Percentiles rank a stretch among this genome's conserved stretches.
Evolutionary conservation across 2,329 filamentous ascomycete genomes (phyloP).

Genomic region (Epichloe hybrida): DNA sequence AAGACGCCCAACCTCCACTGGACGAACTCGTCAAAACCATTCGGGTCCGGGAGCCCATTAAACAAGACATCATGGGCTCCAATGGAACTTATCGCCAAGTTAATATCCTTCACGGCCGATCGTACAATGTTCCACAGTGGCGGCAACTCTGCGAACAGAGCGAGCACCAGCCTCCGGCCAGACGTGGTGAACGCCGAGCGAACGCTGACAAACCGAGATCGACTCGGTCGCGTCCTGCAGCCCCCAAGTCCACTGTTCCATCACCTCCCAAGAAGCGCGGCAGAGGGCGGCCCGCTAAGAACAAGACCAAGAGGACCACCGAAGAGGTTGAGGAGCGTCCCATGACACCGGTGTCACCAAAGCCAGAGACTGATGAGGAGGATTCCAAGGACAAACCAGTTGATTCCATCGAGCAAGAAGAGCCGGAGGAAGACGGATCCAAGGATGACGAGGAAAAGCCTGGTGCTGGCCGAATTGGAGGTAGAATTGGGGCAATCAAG

Average conservation of each 20-base stretch:
- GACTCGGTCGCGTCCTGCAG: conserved; percentile 25
- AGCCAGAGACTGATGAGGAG: conserved; percentile 21
- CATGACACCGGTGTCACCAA: conserved; percentile 46
- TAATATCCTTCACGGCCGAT: conserved; percentile 90
- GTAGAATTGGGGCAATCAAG: conserved; percentile 34
- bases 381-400: conserved; percentile 22
- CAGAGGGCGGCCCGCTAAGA: conserved; percentile 25
- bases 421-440: conserved; percentile 24
- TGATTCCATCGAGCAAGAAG: conserved; percentile 34
- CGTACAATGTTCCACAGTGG: conserved; percentile 96
- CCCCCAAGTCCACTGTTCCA: conserved; percentile 18
- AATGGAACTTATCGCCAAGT: conserved; percentile 93
- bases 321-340: conserved; percentile 36
- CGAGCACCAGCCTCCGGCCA: conserved; percentile 88
- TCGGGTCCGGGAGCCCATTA: conserved; percentile 91
- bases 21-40: conserved; percentile 83
- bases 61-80: conserved; percentile 93
- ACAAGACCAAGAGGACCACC: conserved; percentile 24
- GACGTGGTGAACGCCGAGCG: conserved; percentile 66
- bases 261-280: conserved; percentile 25
- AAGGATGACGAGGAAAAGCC: conserved; percentile 31
- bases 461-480: conserved; percentile 16
- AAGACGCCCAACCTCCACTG: conserved; percentile 60
- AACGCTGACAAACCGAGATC: conserved; percentile 40
- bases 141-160: conserved; percentile 84